phyloP scores from a whole-genome alignment of 169 alveolate genomes.

The Toxoplasma gondii region DNA sequence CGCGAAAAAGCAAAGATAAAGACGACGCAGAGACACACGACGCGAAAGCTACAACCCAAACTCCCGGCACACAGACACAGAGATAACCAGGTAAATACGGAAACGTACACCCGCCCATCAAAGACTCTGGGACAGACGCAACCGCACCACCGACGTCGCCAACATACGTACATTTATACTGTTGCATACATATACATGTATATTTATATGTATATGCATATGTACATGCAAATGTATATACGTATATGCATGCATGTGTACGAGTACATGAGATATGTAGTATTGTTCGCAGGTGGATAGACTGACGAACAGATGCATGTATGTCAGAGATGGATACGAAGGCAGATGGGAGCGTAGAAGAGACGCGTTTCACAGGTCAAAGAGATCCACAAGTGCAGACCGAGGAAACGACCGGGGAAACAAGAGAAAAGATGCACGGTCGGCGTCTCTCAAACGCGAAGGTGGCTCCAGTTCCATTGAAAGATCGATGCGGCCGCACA shows the following conservation, averaged over 20 bases:
- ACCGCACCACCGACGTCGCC: background rate
- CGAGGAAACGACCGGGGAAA: too few relatives aligned
- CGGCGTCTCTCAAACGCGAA: too few relatives aligned
- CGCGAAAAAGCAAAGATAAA: conserved; percentile 53
- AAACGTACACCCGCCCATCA: too few relatives aligned
- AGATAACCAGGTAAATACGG: too few relatives aligned
- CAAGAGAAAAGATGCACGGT: too few relatives aligned
- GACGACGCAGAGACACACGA: background rate
- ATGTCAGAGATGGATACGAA: too few relatives aligned
- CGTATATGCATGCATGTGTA: background rate
- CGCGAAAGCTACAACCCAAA: background rate
- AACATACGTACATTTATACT: background rate
- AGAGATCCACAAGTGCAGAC: too few relatives aligned
- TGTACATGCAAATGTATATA: background rate
- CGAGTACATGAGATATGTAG: background rate
- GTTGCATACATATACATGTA: background rate
- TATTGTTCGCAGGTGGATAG: background rate
- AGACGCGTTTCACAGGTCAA: too few relatives aligned
- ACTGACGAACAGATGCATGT: background rate
- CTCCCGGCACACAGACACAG: too few relatives aligned
- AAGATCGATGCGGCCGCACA: too few relatives aligned
- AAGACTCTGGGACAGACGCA: background rate
- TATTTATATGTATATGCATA: background rate
- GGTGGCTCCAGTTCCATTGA: too few relatives aligned
- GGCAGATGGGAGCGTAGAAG: too few relatives aligned